A percentile compares a stretch with the other conserved stretches of the same genome.
Conservation (phyloP, 371 early-diverging fungal genomes). For the Blyttiomyces sp. region DNA sequence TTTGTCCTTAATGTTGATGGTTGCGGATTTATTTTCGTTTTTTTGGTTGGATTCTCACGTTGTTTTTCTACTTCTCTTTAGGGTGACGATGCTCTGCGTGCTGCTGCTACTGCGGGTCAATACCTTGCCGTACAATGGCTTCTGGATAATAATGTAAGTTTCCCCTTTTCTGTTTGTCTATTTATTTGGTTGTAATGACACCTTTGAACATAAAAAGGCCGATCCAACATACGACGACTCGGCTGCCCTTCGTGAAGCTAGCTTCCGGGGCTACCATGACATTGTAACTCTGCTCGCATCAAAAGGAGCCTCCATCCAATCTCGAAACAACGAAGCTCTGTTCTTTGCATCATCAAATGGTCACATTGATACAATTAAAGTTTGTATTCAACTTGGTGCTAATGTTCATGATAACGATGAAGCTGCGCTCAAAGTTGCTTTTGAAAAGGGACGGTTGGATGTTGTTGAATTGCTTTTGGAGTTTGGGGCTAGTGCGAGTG, state of each 20-base stretch:
- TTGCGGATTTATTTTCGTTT: too few relatives aligned
- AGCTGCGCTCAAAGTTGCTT: slow-evolving; percentile 2
- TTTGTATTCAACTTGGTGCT: slow-evolving; percentile 4
- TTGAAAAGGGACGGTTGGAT: not conserved
- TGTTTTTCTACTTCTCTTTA: not conserved
- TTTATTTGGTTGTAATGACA: not conserved
- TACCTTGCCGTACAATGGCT: slow-evolving; percentile 5
- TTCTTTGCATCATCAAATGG: not conserved
- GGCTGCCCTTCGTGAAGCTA: slow-evolving; percentile 9
- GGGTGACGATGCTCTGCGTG: slow-evolving; percentile 9
- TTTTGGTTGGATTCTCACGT: too few relatives aligned
- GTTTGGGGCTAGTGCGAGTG: not conserved
- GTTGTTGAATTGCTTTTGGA: slow-evolving; percentile 3
- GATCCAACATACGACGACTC: slow-evolving; percentile 7
- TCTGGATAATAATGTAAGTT: not conserved
- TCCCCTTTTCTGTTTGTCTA: not conserved
- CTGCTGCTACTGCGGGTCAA: slow-evolving; percentile 1
- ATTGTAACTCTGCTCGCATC: slow-evolving; percentile 1
- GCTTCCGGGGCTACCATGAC: not conserved
- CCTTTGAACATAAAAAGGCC: slow-evolving; percentile 1
- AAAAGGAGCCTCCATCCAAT: not conserved
- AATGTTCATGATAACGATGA: slow-evolving; percentile 1
- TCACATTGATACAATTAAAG: not conserved
- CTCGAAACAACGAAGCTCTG: slow-evolving; percentile 5
- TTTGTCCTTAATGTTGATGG: too few relatives aligned